Percentiles rank a stretch among this genome's conserved stretches.
Conservation (phyloP, 139 green algal genomes). For the Trebouxia sp. region DNA sequence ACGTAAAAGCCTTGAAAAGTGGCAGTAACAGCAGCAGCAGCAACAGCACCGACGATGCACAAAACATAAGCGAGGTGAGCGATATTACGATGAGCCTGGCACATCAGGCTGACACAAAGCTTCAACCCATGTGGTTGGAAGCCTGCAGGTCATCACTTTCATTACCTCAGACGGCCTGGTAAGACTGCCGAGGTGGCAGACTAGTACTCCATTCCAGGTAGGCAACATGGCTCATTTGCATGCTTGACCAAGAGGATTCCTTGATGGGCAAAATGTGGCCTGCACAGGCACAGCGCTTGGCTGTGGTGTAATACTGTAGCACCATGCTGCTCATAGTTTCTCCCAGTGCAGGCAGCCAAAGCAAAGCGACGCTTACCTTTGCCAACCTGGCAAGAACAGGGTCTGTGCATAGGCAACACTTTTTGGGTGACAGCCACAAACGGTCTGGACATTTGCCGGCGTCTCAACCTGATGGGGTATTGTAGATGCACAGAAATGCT, state of each 20-base stretch:
- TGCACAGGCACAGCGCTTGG: too few species aligned
- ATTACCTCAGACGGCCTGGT: slow-evolving; percentile 33
- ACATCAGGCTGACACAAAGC: too few species aligned
- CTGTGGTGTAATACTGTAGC: not conserved
- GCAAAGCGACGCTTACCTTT: slow-evolving; percentile 26
- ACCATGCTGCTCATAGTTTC: not conserved
- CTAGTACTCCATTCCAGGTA: slow-evolving; percentile 19
- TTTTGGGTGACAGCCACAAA: slow-evolving; percentile 78
- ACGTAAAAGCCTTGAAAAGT: too few species aligned
- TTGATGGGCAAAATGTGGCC: too few species aligned
- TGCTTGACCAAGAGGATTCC: too few species aligned
- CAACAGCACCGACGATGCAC: too few species aligned
- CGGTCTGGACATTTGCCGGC: slow-evolving; percentile 56
- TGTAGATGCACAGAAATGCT: slow-evolving; percentile 65
- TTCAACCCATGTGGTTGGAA: too few species aligned
- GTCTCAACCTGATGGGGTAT: slow-evolving; percentile 73
- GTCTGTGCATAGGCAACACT: slow-evolving; percentile 71
- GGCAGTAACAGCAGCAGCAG: too few species aligned
- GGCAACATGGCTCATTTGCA: too few species aligned
- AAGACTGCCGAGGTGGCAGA: slow-evolving; percentile 4
- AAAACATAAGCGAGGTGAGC: too few species aligned
- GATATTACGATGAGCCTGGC: too few species aligned
- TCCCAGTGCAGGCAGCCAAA: not conserved
- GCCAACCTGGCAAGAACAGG: slow-evolving; percentile 67
- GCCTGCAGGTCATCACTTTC: slow-evolving; percentile 34